Conservation (phyloP, 305 asterid species). For the Solanum hybrid region DNA sequence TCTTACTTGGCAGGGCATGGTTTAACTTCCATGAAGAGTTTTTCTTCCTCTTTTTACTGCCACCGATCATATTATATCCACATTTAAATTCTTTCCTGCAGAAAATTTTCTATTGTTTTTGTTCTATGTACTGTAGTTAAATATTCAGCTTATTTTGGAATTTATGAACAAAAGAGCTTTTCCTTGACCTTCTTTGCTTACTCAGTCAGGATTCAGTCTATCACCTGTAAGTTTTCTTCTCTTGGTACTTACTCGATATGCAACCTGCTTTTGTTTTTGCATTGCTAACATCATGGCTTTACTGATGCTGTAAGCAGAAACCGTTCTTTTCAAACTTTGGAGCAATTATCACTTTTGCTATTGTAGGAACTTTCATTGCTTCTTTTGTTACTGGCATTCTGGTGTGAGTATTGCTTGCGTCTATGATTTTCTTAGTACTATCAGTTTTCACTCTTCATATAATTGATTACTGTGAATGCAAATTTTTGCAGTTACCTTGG, state of each 20-base stretch:
- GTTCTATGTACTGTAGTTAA: constrained; percentile 5
- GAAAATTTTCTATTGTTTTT: not conserved
- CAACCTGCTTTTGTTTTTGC: constrained; percentile 5
- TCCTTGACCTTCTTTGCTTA: constrained; percentile 56
- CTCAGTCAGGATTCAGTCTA: constrained; percentile 93
- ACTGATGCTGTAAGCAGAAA: constrained; percentile 51
- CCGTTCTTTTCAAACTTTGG: constrained; percentile 98
- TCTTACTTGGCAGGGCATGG: constrained; percentile 63
- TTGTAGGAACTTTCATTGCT: constrained; percentile 80
- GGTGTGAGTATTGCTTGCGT: constrained; percentile 58
- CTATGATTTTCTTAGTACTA: constrained; percentile 3
- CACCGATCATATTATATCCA: constrained; percentile 99
- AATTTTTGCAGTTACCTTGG: constrained; percentile 68
- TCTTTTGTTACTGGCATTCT: constrained; percentile 85
- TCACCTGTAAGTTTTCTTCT: constrained; percentile 60
- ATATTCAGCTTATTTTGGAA: constrained; percentile 6
- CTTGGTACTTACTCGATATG: constrained; percentile 1
- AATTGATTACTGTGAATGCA: constrained; percentile 8
- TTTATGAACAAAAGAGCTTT: constrained; percentile 16
- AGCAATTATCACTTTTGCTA: constrained; percentile 88
- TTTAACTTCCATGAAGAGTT: constrained; percentile 98
- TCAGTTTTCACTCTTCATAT: not conserved
- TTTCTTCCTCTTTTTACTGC: constrained; percentile 89
- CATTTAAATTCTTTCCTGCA: constrained; percentile 5
- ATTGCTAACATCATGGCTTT: not conserved